Base-by-base conservation (phyloP, 106 monocot species). In the Narthecium ossifragum region DNA sequence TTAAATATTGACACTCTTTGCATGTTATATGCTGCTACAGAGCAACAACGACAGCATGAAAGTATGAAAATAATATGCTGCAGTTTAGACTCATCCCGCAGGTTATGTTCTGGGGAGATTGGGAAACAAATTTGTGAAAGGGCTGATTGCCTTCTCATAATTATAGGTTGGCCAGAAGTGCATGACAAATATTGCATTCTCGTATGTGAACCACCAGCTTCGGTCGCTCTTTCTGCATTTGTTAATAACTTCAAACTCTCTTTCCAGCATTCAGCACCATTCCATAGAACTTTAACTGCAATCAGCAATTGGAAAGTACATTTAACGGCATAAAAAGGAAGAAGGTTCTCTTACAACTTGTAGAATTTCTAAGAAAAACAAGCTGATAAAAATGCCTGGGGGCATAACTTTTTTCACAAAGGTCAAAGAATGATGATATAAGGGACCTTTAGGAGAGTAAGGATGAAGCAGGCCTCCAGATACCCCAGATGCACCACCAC, bases 401-500 rank as follows among this genome's bases (percentile, higher is more conserved):
- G n/a, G n/a, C n/a, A n/a, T n/a, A n/a, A n/a, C n/a, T n/a, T n/a
- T n/a, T n/a, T n/a, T n/a, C n/a, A n/a, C 23, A 49, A 26, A 43
- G 15, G 43, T 17, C 5, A 27, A 30, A 61, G 6, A 41, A 14
- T 11, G 34, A 7, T 17, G 36, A 58, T 58, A 56, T 31, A 59
- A 29, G 23, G 57, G 51, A 98, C 96, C 90, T 87, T 90, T 98
- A 53, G 96, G 90, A 11, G 96, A 90, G 74, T 90, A 98, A 49
- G 96, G 96, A 77, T 98, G 96, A 23, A 98, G 67, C 10, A 98
- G 80, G 51, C 96, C 96, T 58, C 96, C 96, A 26, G 96, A 74
- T 27, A 70, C 70, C 46, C 96, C 96, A 11, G 96, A 98, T 22
- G 96, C 90, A 45, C 90, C 90, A 37, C 90, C 90, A 29, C 96